A percentile compares a stretch with the other conserved stretches of the same genome.
Conservation (phyloP, 192 early-diverging fungal species). For the Coemansia sp. region DNA sequence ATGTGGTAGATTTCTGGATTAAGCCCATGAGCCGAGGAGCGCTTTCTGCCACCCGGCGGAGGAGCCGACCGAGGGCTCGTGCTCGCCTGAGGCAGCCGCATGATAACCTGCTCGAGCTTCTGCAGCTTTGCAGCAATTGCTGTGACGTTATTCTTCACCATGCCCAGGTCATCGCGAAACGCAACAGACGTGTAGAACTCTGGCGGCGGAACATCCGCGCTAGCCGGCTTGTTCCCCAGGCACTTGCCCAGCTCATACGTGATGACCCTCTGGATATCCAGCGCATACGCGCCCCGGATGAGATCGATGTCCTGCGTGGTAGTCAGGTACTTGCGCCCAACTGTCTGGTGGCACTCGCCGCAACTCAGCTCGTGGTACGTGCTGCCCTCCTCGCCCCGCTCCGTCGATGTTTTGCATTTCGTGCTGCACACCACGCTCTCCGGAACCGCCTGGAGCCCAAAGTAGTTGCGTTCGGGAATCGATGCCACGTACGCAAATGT, state of each 20-base stretch:
- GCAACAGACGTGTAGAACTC: conserved; percentile 45
- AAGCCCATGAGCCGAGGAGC: conserved; percentile 19
- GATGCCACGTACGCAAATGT: conserved; percentile 50
- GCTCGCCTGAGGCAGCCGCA: conserved; percentile 10
- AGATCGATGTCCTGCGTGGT: conserved; percentile 37
- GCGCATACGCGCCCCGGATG: conserved; percentile 32
- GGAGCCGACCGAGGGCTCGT: conserved; percentile 31
- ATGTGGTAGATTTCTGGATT: conserved; percentile 39
- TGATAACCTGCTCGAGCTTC: conserved; percentile 33
- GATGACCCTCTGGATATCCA: conserved; percentile 40
- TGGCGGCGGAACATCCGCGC: conserved; percentile 17
- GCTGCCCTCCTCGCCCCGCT: conserved; percentile 35
- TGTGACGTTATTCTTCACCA: conserved; percentile 44
- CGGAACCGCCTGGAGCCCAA: conserved; percentile 41
- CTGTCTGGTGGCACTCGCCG: conserved; percentile 29
- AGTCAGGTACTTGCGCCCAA: conserved; percentile 41
- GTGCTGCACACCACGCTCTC: conserved; percentile 29
- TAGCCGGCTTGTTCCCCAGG: conserved; percentile 15
- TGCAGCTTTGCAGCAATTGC: conserved; percentile 45
- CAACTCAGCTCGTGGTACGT: conserved; percentile 41
- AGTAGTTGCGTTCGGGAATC: conserved; percentile 41
- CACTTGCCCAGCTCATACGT: conserved; percentile 53
- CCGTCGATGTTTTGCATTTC: conserved; percentile 23
- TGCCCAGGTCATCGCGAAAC: conserved; percentile 30
- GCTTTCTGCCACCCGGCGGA: conserved; percentile 21